Base-by-base conservation (phyloP, 768 basidiomycete species). In the Trametes sanguinea region DNA sequence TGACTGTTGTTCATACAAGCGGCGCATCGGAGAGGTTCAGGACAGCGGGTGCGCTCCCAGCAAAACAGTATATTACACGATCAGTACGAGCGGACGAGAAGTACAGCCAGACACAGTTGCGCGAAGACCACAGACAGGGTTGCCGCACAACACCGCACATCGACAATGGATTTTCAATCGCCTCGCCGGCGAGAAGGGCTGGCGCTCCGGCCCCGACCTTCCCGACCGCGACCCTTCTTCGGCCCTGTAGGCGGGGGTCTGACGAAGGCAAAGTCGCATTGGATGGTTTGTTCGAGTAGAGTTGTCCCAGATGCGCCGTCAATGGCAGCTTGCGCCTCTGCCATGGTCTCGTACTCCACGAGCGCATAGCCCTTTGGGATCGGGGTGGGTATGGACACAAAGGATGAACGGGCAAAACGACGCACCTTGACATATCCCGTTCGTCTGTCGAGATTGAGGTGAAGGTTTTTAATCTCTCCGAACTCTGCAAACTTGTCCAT, bases 391-490 rank as follows among this genome's bases (percentile, higher is more conserved):
- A 66, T 45, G 33, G 45, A 32, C 3, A 17, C 43, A 16, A 27
- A 17, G 47, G 13, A 56, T 11, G 37, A 42, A 42, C 30, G 29
- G 45, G 51, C 46, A 22, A 48, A 17, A 45, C 6, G 51, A 47
- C 83, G 46, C 64, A 94, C 96, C 87, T 98, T 99, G 71, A 98
- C 96, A 76, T 97, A 99, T 72, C 97, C 97, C 4, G 97, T 98
- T 67, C 96, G 83, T 55, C 97, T 86, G 78, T 99, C 97, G 58
- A 99, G 81, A 73, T 98, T 98, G 71, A 99, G 84, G 75, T 98
- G 95, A 51, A 98, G 78, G 77, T 98, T 98, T 82, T 97, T 96
- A 65, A 99, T 95, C 74, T 97, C 94, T 56, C 97, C 97, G 69
- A 85, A 98, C 67, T 98, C 97, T 40, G 88, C 89, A 74, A 99